A percentile compares a stretch with the other conserved stretches of the same genome.
Evolutionary conservation across 345 rosid genomes (phyloP).

Genomic region (Salix purpurea): DNA sequence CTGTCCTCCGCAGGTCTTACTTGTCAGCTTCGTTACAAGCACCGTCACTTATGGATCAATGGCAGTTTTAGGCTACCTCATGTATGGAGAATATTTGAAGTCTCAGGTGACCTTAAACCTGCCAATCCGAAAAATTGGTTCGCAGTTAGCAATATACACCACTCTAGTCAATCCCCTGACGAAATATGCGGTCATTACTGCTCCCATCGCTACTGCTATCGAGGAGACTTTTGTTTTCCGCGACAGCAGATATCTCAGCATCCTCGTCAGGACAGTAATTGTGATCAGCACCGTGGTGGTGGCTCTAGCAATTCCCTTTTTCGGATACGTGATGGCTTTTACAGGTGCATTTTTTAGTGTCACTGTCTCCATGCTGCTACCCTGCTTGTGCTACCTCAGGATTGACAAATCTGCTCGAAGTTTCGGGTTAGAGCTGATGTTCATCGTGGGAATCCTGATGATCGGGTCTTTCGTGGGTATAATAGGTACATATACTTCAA

Average conservation of each 20-base stretch:
- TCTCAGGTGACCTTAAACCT: slow-evolving; percentile 71
- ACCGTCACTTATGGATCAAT: slow-evolving; percentile 52
- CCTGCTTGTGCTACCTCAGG: slow-evolving; percentile 62
- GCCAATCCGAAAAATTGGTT: slow-evolving; percentile 38
- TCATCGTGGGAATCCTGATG: slow-evolving; percentile 35
- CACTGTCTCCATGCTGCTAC: slow-evolving; percentile 44
- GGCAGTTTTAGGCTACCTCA: slow-evolving; percentile 57
- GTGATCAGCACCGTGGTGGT: slow-evolving; percentile 50
- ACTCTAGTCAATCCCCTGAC: slow-evolving; percentile 60
- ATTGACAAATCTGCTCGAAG: slow-evolving; percentile 28
- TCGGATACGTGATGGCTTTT: slow-evolving; percentile 62
- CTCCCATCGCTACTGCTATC: slow-evolving; percentile 50
- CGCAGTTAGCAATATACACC: slow-evolving; percentile 52
- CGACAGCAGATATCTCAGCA: slow-evolving; percentile 30
- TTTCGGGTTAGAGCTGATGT: slow-evolving; percentile 34
- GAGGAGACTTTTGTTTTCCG: slow-evolving; percentile 36
- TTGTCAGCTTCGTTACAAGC: slow-evolving; percentile 45
- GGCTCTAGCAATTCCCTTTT: slow-evolving; percentile 57
- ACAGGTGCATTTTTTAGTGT: slow-evolving; percentile 56
- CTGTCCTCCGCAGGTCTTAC: slow-evolving; percentile 41
- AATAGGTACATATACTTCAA: slow-evolving; percentile 46
- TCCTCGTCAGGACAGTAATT: slow-evolving; percentile 42
- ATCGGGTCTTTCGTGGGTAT: slow-evolving; percentile 34
- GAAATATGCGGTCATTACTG: slow-evolving; percentile 47
- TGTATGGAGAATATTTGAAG: slow-evolving; percentile 52